phyloP scores from a whole-genome alignment of 805 yeast genomes.

The Hemisphaericaspora nanyangensis region DNA sequence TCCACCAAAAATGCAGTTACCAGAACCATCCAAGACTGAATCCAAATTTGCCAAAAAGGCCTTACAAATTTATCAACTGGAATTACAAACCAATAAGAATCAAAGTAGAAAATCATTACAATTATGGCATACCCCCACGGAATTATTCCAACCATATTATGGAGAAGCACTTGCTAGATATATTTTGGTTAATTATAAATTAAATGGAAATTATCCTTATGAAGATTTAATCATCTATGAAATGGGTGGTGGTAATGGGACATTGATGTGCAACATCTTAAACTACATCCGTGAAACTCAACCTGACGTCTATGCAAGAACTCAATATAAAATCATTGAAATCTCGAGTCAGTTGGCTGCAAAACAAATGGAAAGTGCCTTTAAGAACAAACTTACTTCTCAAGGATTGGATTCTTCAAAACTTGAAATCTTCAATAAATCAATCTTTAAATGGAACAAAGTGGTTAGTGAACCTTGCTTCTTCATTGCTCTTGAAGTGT shows the following conservation, averaged over 20 bases:
- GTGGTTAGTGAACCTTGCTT: constrained; percentile 63
- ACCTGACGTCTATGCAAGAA: constrained; percentile 69
- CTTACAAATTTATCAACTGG: constrained; percentile 21
- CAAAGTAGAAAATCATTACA: constrained; percentile 44
- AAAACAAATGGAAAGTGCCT: constrained; percentile 45
- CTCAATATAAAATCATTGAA: constrained; percentile 70
- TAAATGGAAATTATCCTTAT: constrained; percentile 61
- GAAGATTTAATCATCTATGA: constrained; percentile 75
- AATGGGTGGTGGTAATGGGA: constrained; percentile 89
- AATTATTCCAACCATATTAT: constrained; percentile 76
- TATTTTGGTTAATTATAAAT: constrained; percentile 64
- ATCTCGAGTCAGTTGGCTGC: constrained; percentile 60
- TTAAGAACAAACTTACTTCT: constrained; percentile 26
- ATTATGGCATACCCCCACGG: constrained; percentile 89
- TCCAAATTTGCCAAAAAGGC: constrained; percentile 29
- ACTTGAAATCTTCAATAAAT: constrained; percentile 65
- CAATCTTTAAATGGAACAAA: constrained; percentile 71
- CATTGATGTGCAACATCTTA: constrained; percentile 71
- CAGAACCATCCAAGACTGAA: constrained; percentile 5
- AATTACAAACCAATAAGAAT: constrained; percentile 15
- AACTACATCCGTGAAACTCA: constrained; percentile 57
- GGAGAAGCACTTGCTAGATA: constrained; percentile 86
- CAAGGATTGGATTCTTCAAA: constrained; percentile 50
- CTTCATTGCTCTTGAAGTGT: constrained; percentile 75
- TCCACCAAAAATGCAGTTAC: not conserved